Evolutionary conservation across 257 asterid species (phyloP), one percentile per base, ranked within the genome.

Genomic region (Craterostigma plantagineum): DNA sequence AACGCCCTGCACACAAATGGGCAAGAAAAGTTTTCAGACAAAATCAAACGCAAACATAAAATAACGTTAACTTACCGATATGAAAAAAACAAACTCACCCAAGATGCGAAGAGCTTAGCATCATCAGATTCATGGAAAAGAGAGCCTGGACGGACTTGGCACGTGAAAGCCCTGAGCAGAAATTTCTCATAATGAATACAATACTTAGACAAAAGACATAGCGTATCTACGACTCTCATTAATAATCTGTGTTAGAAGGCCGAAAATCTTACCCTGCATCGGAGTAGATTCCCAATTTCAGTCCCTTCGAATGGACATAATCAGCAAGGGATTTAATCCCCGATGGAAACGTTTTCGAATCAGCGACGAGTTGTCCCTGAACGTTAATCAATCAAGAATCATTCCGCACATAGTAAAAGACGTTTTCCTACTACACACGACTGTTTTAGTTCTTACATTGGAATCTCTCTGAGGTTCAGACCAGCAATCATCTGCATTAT

Each of bases 401-500:
- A 23, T 23, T 23, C 4, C 6, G 35, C n/a, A n/a, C n/a, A n/a
- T 18, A 13, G 14, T 47, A 42, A 27, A 33, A 33, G 27, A 18
- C 15, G 36, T 18, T 41, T 18, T 52, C n/a, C n/a, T n/a, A n/a
- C n/a, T 59, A 44, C 42, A 44, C 15, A 13, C 38, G 55, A 39
- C 51, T 50, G 36, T 9, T 46, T n/a, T n/a, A n/a, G n/a, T n/a
- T n/a, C n/a, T n/a, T 49, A 77, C 97, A 77, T 82, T 41, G 4
- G 60, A 56, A 54, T 78, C 70, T 36, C 98, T 75, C 9, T 12
- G 30, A 35, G 53, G 18, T 34, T 60, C 66, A 44, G 98, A 76
- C 98, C 98, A 87, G 67, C 98, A 87, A 66, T 87, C 98, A 65
- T 87, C 98, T 87, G 92, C 63, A 53, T 58, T n/a, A n/a, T n/a